Conservation (phyloP, 768 basidiomycete genomes). For the Dioszegia aurantiaca region DNA sequence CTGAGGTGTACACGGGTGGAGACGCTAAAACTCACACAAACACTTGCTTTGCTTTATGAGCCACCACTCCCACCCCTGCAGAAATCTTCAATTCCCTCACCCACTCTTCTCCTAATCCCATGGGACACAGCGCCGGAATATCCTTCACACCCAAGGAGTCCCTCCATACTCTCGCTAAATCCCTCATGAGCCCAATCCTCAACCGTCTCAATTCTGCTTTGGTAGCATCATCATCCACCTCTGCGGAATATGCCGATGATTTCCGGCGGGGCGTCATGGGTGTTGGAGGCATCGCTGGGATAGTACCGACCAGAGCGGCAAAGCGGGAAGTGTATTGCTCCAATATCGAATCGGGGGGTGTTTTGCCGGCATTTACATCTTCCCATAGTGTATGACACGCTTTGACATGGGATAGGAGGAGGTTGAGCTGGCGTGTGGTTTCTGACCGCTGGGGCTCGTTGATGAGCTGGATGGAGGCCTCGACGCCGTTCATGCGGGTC, state of each 20-base stretch:
- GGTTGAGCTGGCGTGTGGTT: background rate
- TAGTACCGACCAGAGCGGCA: background rate
- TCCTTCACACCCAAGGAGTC: conserved; percentile 9
- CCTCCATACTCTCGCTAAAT: conserved; percentile 30
- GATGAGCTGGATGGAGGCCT: background rate
- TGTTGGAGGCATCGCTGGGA: background rate
- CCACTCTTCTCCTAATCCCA: conserved; percentile 25
- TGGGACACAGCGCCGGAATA: background rate
- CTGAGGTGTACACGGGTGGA: too few species aligned
- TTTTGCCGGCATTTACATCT: background rate
- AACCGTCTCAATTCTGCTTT: background rate
- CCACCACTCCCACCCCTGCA: background rate
- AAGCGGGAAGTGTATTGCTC: conserved; percentile 6
- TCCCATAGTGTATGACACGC: conserved; percentile 20
- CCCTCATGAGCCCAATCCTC: conserved; percentile 19
- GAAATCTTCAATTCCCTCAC: conserved; percentile 22
- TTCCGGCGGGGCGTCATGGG: conserved; percentile 6
- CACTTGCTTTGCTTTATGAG: background rate
- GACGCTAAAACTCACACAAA: conserved; percentile 15
- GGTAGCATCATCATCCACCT: background rate
- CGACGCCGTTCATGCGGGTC: background rate
- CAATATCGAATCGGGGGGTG: conserved; percentile 6
- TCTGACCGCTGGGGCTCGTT: background rate
- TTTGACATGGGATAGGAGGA: conserved; percentile 24
- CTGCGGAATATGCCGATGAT: background rate